Percentiles rank a stretch among this genome's conserved stretches.
Conservation (phyloP, 176 grass and related monocot species). For the Ananas comosus region DNA sequence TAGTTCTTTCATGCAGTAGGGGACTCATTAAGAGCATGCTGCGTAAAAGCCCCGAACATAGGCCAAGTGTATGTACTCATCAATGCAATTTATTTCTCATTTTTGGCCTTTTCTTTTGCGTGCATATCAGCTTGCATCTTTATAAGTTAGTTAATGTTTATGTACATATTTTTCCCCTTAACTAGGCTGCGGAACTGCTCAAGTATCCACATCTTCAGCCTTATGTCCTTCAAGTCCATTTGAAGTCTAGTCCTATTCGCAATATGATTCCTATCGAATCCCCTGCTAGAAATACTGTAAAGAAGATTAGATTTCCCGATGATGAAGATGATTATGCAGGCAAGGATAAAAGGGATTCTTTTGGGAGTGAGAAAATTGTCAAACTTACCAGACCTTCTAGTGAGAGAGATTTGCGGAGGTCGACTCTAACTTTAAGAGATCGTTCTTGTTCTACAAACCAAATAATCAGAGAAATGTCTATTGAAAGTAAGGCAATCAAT, state of each 20-base stretch:
- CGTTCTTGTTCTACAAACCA: constrained; percentile 34
- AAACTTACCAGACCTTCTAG: constrained; percentile 47
- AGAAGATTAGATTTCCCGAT: constrained; percentile 57
- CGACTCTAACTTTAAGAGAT: constrained; percentile 55
- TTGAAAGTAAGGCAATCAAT: constrained; percentile 54
- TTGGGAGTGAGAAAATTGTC: constrained; percentile 55
- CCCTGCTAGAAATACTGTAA: constrained; percentile 45
- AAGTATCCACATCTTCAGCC: constrained; percentile 84
- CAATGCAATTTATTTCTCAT: not conserved
- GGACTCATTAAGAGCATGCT: constrained; percentile 98
- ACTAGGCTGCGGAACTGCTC: constrained; percentile 75
- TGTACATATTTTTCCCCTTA: constrained; percentile 2
- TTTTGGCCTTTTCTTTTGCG: not conserved
- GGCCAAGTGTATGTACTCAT: constrained; percentile 65
- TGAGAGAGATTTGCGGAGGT: constrained; percentile 47
- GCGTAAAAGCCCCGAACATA: constrained; percentile 82
- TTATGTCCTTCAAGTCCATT: constrained; percentile 83
- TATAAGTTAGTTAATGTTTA: not conserved
- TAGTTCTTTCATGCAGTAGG: constrained; percentile 42
- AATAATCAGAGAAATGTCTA: constrained; percentile 45
- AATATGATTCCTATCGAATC: constrained; percentile 34
- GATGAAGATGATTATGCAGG: constrained; percentile 42
- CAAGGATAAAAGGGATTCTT: constrained; percentile 44
- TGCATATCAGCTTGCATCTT: not conserved
- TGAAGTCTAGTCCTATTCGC: constrained; percentile 61